Evolutionary conservation across 2,329 filamentous ascomycete species (phyloP), one percentile per base, ranked within the genome.

Genomic region (Fusarium napiforme): DNA sequence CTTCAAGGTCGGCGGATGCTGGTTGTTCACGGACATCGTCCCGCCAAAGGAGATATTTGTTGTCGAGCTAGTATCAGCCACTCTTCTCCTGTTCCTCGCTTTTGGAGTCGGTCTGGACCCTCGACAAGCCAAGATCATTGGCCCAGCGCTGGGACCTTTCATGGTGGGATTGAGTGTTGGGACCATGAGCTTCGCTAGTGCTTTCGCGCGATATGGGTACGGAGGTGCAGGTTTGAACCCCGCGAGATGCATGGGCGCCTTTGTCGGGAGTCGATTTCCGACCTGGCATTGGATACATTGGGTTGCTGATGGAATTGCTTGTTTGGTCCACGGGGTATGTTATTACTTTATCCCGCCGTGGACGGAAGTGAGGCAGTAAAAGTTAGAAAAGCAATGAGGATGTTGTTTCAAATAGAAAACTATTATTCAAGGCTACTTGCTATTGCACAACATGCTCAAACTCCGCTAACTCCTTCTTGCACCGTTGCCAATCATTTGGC

Each of bases 61-160:
- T 0, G 77, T 88, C 15, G 87, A 90, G 72, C 85, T 87, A 9
- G 81, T 87, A 32, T 79, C 83, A 5, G 79, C 81, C n/a, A 81
- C 86, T n/a, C 79, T 84, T 4, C 69, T 87, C 19, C 75, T 89
- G 1, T 85, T 88, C 61, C 79, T 89, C 10, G 83, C 86, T 0
- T 89, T 89, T 70, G 87, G 87, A 0, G 84, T 88, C 6, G 87
- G 85, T 14, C 75, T 89, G 8, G 87, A 89, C 75, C 87, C 87
- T 0, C 77, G 87, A 23, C 87, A 89, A 71, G 81, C 79, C 0
- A 79, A 84, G 36, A 81, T 85, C 4, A 85, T 88, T 67, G 87
- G 87, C 0, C 86, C 85, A 11, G 83, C 85, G 0, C 75, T 87
- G 7, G 83, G 83, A 0, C 86, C 87, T 0, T 84, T 87, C 32